phyloP scores from a whole-genome alignment of 2,329 filamentous ascomycete genomes.

The Clarireedia sp. region DNA sequence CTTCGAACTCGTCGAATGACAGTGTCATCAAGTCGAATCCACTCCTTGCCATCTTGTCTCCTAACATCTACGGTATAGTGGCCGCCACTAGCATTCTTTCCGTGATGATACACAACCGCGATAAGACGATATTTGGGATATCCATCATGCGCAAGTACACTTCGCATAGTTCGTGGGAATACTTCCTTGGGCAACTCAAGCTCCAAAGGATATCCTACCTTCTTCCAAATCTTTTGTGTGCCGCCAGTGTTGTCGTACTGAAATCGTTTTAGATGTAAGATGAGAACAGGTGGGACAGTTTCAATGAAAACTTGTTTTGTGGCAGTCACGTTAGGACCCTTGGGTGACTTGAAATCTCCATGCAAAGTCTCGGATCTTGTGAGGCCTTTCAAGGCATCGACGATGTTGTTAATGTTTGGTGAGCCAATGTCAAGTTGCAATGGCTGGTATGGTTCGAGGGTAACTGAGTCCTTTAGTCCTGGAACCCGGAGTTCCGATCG shows the following conservation, averaged over 20 bases:
- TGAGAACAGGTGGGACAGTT: constrained; percentile 79
- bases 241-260: constrained; percentile 84
- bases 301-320: constrained; percentile 96
- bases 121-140: constrained; percentile 79
- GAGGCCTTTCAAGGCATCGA: constrained; percentile 79
- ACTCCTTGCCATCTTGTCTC: constrained; percentile 88
- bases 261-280: constrained; percentile 94
- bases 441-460: constrained; percentile 86
- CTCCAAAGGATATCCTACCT: constrained; percentile 88
- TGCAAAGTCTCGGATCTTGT: constrained; percentile 79
- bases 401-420: constrained; percentile 77
- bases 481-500: constrained; percentile 83
- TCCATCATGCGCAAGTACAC: constrained; percentile 55
- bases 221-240: constrained; percentile 98
- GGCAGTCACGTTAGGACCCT: constrained; percentile 67
- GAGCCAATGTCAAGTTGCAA: constrained; percentile 91
- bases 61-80: constrained; percentile 98
- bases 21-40: constrained; percentile 94
- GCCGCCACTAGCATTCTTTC: constrained; percentile 89
- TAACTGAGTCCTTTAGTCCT: constrained; percentile 84
- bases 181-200: constrained; percentile 89
- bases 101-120: constrained; percentile 93
- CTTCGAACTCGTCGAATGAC: constrained; percentile 75
- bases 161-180: constrained; percentile 66
- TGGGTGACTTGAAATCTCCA: constrained; percentile 73